phyloP scores from a whole-genome alignment of 305 asterid genomes.

The Solanum aculeatissimum region DNA sequence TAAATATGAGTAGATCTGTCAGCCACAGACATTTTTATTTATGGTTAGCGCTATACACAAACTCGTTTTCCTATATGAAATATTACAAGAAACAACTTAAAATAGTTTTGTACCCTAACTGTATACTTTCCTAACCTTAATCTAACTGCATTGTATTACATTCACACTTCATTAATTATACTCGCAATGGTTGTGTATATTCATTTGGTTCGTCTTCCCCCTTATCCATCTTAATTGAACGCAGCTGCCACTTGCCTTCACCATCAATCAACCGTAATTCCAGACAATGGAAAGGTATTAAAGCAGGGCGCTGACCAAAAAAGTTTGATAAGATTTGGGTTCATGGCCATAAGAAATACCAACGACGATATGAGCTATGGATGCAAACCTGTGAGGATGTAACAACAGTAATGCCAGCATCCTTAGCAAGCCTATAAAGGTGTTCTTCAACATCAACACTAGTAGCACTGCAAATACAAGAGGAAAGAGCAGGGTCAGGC shows the following conservation, averaged over 20 bases:
- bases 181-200: neutral
- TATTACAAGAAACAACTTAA: neutral
- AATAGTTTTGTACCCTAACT: neutral
- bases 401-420: conserved; percentile 82
- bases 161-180: neutral
- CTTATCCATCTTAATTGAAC: conserved; percentile 52
- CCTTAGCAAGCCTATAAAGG: conserved; percentile 79
- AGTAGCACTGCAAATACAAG: conserved; percentile 60
- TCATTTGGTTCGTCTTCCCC: neutral
- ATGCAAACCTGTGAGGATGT: conserved; percentile 89
- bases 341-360: neutral
- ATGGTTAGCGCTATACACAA: neutral
- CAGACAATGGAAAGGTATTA: conserved; percentile 87
- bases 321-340: neutral
- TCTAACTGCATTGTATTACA: neutral
- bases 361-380: neutral
- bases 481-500: neutral
- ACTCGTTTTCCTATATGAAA: neutral
- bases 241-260: conserved; percentile 99
- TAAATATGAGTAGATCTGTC: neutral
- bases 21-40: neutral
- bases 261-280: conserved; percentile 94
- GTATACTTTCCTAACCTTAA: neutral
- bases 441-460: conserved; percentile 99
- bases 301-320: conserved; percentile 78